These are phyloP conservation scores for Paramecium octaurelia DNA, from an alignment of 73 alveolate genomes.

Conservation along the genomic window DNA sequence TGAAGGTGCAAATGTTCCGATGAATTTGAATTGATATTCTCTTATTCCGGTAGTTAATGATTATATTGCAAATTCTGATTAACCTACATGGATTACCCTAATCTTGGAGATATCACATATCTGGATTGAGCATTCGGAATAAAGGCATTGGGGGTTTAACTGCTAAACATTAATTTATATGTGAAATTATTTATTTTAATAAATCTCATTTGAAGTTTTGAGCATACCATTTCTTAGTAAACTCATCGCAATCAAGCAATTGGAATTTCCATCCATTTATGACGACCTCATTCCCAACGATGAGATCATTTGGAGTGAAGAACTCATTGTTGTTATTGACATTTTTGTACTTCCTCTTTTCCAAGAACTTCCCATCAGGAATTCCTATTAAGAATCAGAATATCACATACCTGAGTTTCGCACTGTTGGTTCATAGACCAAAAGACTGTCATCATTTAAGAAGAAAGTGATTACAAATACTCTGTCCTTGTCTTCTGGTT, in stretches of 20 bases:
- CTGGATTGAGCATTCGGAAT: background rate
- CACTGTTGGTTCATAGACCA: slow-evolving; percentile 87
- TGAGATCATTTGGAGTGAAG: slow-evolving; percentile 81
- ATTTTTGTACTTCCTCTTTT: slow-evolving; percentile 87
- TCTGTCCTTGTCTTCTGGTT: slow-evolving; percentile 90
- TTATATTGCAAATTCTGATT: background rate
- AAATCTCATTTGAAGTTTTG: slow-evolving; percentile 35
- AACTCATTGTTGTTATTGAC: slow-evolving; percentile 67
- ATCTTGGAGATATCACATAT: background rate
- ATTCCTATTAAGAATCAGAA: slow-evolving; percentile 64
- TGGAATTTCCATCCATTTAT: slow-evolving; percentile 85
- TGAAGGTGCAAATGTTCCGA: background rate
- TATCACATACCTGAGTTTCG: slow-evolving; percentile 77
- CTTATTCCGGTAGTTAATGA: background rate
- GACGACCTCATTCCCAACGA: slow-evolving; percentile 78
- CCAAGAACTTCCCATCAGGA: slow-evolving; percentile 86
- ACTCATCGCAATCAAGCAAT: slow-evolving; percentile 82
- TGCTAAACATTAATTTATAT: background rate
- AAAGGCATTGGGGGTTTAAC: background rate
- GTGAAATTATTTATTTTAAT: background rate
- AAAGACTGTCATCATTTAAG: slow-evolving; percentile 90
- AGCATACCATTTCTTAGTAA: slow-evolving; percentile 78
- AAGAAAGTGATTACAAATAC: slow-evolving; percentile 88
- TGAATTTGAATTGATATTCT: background rate
- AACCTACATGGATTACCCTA: background rate